Conservation (phyloP, 2,329 filamentous ascomycete species). For the Elsinoe arachidis region DNA sequence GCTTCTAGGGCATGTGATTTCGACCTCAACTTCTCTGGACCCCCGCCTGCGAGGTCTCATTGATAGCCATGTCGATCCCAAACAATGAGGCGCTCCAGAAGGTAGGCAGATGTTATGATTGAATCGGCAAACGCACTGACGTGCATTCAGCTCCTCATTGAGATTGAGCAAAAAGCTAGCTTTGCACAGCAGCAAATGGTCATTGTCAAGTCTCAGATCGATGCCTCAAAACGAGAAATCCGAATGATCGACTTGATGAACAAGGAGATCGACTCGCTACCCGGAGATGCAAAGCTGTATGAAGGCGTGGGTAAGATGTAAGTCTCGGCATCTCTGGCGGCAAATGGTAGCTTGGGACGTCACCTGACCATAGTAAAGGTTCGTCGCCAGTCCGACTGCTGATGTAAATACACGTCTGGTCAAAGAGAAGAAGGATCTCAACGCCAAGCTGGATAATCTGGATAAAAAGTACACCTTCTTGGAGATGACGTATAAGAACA, state of each 20-base stretch:
- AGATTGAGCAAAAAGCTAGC: constrained; percentile 85
- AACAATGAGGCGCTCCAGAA: constrained; percentile 91
- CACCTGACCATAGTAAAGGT: constrained; percentile 50
- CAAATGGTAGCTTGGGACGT: neutral
- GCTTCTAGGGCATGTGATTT: neutral
- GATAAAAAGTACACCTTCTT: constrained; percentile 87
- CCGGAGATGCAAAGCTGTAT: constrained; percentile 70
- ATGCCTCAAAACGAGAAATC: constrained; percentile 76
- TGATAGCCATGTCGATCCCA: constrained; percentile 61
- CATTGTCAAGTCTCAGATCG: constrained; percentile 75
- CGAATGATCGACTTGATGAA: constrained; percentile 81
- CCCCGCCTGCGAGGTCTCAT: no score
- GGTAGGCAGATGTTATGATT: constrained; percentile 43
- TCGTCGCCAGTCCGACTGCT: constrained; percentile 66
- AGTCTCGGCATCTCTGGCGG: constrained; percentile 27
- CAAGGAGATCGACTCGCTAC: constrained; percentile 70
- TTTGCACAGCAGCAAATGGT: constrained; percentile 87
- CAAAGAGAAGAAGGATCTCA: constrained; percentile 63
- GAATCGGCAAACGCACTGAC: constrained; percentile 10
- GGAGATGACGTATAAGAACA: constrained; percentile 93
- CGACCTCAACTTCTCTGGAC: neutral
- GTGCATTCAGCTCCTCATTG: constrained; percentile 64
- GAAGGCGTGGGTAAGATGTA: constrained; percentile 98
- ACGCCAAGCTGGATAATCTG: constrained; percentile 69
- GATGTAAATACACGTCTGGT: constrained; percentile 69